Percentiles rank a stretch among this genome's conserved stretches.
These are phyloP conservation scores for Excoecaria agallocha DNA, from an alignment of 345 rosid genomes.

Conservation along the genomic window DNA sequence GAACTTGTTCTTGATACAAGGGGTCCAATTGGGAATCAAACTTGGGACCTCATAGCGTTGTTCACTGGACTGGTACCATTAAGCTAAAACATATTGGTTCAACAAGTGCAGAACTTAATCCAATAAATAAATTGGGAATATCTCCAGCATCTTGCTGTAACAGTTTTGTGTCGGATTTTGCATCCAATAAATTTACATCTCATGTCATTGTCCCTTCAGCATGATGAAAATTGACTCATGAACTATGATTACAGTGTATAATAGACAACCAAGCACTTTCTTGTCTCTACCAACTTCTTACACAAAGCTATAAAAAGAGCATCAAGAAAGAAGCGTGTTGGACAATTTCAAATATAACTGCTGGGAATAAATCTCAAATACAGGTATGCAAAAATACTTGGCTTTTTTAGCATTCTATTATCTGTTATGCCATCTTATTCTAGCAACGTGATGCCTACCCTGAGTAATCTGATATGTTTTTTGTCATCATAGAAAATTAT, in stretches of 20 bases:
- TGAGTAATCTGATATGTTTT: not conserved
- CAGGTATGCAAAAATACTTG: conserved; percentile 42
- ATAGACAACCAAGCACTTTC: conserved; percentile 71
- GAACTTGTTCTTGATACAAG: too few species aligned
- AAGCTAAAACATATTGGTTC: too few species aligned
- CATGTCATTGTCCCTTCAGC: not conserved
- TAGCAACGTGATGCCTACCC: not conserved
- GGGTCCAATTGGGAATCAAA: too few species aligned
- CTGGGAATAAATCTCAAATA: conserved; percentile 73
- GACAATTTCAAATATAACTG: conserved; percentile 91
- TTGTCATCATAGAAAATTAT: not conserved
- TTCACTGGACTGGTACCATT: too few species aligned
- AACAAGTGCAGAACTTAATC: too few species aligned
- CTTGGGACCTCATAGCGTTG: too few species aligned
- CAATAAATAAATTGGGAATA: too few species aligned
- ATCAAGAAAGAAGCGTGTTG: conserved; percentile 89
- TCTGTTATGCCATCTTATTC: not conserved
- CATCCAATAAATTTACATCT: not conserved
- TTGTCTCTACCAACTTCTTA: conserved; percentile 60
- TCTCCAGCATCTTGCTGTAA: not conserved
- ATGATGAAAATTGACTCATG: not conserved
- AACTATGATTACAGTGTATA: conserved; percentile 46
- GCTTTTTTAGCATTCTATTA: not conserved
- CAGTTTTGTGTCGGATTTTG: conserved; percentile 6
- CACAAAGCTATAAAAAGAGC: conserved; percentile 78